Base-by-base conservation (phyloP, 306 rosid genomes). In the Quercus engelmannii region DNA sequence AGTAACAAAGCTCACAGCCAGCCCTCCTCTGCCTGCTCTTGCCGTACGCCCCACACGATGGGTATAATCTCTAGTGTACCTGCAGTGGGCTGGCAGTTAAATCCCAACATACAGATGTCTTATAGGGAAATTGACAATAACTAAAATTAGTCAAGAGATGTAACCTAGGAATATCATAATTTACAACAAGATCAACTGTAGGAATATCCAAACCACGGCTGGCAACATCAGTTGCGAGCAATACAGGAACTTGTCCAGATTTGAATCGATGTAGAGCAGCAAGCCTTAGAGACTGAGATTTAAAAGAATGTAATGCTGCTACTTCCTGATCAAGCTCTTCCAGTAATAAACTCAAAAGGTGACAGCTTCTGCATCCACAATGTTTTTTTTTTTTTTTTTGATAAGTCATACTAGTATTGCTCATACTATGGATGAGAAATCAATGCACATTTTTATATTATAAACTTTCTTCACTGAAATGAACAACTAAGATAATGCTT, bases 41-140 rank as follows among this genome's bases (percentile, higher is more conserved):
- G 97, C 95, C 28, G 95, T 94, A 80, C 95, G 95, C 55, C 99
- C 99, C 26, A 94, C 99, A 41, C 99, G 95, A 64, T 92, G 97
- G 78, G 91, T 85, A 85, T 92, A 94, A 81, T 94, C 99, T 69
- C 87, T 87, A 23, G 95, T 93, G 74, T 83, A 80, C 90, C 97
- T 92, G 91, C 64, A 86, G 69, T 38, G 35, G 55, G 69, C 43
- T 20, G 63, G 58, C 63, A 0, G 25, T 79, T 68, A 88, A 82
- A 80, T 74, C 80, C 69, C 55, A 7, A 74, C 69, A 20, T 21
- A 63, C 28, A 54, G 41, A 74, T 43, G 73, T 73, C 76, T 38
- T 51, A 41, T 20, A 65, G n/a, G 73, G 41, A 43, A 79, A 59
- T 23, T 6, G 62, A 63, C 67, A 80, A 80, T 21, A 57, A 73